Conservation (phyloP, 2,329 filamentous ascomycete species). For the Xylaria arbuscula region DNA sequence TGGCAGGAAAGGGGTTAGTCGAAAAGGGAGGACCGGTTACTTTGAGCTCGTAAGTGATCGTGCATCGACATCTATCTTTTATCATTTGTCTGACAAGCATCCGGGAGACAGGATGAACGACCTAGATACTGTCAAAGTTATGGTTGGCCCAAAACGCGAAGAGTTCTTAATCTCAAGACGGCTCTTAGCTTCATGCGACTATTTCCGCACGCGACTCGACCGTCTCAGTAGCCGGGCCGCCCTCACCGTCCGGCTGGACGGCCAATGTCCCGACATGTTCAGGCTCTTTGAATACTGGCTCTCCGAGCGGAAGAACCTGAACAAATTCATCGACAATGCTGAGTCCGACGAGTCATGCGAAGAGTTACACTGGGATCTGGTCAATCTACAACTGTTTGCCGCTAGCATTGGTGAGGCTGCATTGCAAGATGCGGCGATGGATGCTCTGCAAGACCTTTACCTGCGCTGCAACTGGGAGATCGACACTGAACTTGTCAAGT, state of each 20-base stretch:
- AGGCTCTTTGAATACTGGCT: conserved; percentile 52
- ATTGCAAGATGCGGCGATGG: conserved; percentile 68
- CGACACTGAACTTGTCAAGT: conserved; percentile 61
- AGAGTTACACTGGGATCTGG: conserved; percentile 66
- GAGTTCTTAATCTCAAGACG: conserved; percentile 49
- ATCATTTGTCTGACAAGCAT: conserved; percentile 13
- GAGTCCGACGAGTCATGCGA: conserved; percentile 45
- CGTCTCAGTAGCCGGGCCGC: conserved; percentile 40
- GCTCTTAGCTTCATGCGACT: conserved; percentile 47
- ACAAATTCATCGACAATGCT: conserved; percentile 46
- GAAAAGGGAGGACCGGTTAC: conserved; percentile 36
- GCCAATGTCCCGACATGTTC: conserved; percentile 51
- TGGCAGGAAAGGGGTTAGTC: conserved; percentile 37
- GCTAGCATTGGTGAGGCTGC: conserved; percentile 60
- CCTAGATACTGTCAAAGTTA: conserved; percentile 46
- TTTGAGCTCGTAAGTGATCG: conserved; percentile 41
- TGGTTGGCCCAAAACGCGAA: conserved; percentile 47
- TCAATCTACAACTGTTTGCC: conserved; percentile 68
- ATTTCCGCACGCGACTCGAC: conserved; percentile 47
- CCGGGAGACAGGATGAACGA: conserved; percentile 36
- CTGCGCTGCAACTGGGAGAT: conserved; percentile 69
- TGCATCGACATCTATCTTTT: not conserved
- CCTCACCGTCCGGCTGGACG: conserved; percentile 46
- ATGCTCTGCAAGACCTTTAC: conserved; percentile 69
- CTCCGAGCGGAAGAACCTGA: conserved; percentile 44